Base-by-base conservation (phyloP, 2,329 filamentous ascomycete genomes). In the Verticillium dahliae region DNA sequence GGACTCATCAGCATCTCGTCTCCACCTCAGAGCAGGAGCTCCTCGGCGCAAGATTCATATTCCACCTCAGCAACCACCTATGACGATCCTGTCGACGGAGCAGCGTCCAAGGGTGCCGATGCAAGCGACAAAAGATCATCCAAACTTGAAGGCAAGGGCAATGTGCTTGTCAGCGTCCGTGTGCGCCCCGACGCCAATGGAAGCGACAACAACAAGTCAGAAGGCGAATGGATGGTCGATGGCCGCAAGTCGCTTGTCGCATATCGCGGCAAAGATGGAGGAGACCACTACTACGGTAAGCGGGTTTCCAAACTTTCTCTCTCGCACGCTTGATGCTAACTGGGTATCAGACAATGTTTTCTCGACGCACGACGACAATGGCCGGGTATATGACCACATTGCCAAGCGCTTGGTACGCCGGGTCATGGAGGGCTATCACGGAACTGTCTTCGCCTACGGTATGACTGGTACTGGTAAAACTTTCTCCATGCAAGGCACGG, bases 381-480 rank as follows among this genome's bases (percentile, higher is more conserved):
- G 91, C 60, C 89, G 90, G 72, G 95, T 99, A 10, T 99, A 99
- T 73, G 95, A 99, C 75, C 88, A 94, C 65, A 91, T 87, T 56
- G 95, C 95, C 54, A 98, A 98, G 77, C 90, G 95, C 65, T 81
- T 99, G 59, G 95, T 99, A 56, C 90, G 95, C 68, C 85, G 95
- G 69, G 95, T 99, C 58, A 99, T 99, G 95, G 95, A 99, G 79
- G 95, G 95, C 52, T 99, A 98, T 73, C 94, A 98, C 71, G 95
- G 94, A 62, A 99, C 95, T 1, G 95, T 99, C 31, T 98, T 99
- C 73, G 94, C 94, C 18, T 99, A 99, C 74, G 95, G 95, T 71
- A 98, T 98, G 93, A 99, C 95, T 4, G 95, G 95, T 65, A 98
- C 95, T 0, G 95, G 95, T 68, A 99, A 99, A 79, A 99, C 95